phyloP scores from a whole-genome alignment of 2,329 filamentous ascomycete genomes.

The Beauveria australis region DNA sequence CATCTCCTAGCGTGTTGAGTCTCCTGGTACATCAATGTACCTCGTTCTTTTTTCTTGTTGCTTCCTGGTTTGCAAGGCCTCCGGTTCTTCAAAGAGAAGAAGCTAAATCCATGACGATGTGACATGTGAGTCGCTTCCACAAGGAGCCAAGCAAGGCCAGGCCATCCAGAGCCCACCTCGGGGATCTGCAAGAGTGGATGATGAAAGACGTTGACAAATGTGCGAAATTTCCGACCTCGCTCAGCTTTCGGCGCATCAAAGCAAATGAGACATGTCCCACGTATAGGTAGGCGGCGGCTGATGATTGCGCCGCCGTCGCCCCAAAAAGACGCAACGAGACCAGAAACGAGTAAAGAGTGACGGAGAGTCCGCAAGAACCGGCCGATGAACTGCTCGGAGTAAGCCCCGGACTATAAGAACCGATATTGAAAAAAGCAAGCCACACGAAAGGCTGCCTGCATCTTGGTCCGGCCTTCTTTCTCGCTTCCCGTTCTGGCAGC shows the following conservation, averaged over 20 bases:
- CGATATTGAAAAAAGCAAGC: background rate
- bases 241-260: background rate
- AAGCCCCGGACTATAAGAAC: background rate
- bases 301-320: too few relatives aligned
- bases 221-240: background rate
- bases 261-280: background rate
- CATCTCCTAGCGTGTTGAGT: background rate
- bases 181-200: conserved; percentile 4
- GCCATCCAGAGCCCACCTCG: background rate
- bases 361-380: too few relatives aligned
- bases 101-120: conserved; percentile 2
- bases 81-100: background rate
- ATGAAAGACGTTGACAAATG: background rate
- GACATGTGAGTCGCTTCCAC: conserved; percentile 9
- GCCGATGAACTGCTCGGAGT: background rate
- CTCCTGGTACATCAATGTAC: background rate
- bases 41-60: background rate
- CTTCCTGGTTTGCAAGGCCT: background rate
- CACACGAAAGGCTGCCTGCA: background rate
- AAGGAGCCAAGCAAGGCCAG: background rate
- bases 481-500: background rate
- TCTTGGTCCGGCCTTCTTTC: background rate
- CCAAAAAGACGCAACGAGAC: too few relatives aligned
- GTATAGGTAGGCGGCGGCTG: background rate
- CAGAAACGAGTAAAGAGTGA: too few relatives aligned